These are phyloP conservation scores for Globisporangium carolinianum DNA, from an alignment of 352 stramenopile species.

Conservation along the genomic window DNA sequence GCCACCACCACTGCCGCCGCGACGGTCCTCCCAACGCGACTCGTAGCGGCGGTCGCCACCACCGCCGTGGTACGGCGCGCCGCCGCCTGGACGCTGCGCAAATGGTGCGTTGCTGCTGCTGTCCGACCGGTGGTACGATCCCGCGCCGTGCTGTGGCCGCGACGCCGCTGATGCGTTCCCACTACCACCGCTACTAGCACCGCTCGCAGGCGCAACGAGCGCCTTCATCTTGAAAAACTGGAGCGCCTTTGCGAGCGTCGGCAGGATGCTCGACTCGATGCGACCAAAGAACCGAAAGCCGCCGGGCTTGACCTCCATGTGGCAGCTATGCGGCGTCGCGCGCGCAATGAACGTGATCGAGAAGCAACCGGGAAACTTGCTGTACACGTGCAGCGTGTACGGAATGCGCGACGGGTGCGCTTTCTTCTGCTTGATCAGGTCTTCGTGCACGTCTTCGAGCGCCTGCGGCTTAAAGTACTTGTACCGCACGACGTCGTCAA, in stretches of 20 bases:
- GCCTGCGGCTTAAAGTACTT: conserved; percentile 77
- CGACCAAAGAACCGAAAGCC: conserved; percentile 84
- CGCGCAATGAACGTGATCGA: conserved; percentile 86
- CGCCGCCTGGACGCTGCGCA: conserved; percentile 32
- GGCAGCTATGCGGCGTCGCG: conserved; percentile 76
- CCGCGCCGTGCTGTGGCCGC: conserved; percentile 9
- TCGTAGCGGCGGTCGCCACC: conserved; percentile 44
- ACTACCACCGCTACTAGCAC: neutral
- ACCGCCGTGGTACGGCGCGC: conserved; percentile 26
- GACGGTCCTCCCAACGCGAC: conserved; percentile 68
- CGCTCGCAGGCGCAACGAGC: conserved; percentile 40
- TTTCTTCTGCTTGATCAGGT: conserved; percentile 87
- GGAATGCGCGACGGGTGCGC: conserved; percentile 75
- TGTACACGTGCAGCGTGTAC: conserved; percentile 82
- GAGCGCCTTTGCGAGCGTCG: conserved; percentile 68
- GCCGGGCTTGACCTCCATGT: conserved; percentile 83
- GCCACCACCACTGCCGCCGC: conserved; percentile 19
- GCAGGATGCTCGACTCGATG: conserved; percentile 81
- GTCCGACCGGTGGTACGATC: conserved; percentile 42
- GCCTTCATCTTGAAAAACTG: conserved; percentile 90
- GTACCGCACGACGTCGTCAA: conserved; percentile 82
- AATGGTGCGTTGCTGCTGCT: conserved; percentile 45
- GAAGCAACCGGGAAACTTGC: conserved; percentile 83
- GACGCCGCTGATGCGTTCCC: conserved; percentile 18
- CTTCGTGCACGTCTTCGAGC: conserved; percentile 76